Conservation (phyloP, 164 flowering plant genomes). For the Aristolochia californica region DNA sequence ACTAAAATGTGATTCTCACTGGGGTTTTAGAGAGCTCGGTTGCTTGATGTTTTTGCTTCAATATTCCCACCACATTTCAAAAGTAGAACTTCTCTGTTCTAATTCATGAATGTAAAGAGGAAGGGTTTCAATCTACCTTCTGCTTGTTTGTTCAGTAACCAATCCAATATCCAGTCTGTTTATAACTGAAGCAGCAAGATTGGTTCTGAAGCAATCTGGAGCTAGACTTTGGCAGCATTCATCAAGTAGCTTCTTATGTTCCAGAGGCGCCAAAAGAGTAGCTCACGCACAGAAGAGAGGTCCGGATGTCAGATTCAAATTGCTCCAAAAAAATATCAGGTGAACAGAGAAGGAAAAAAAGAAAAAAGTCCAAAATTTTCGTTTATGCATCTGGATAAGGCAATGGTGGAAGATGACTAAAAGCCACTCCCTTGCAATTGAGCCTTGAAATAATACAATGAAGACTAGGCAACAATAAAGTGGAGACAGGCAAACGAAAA, state of each 20-base stretch:
- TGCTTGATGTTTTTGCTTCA: too few species aligned
- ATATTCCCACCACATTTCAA: too few species aligned
- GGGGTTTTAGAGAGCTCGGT: too few species aligned
- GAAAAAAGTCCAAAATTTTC: neutral
- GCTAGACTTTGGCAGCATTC: neutral
- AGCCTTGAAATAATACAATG: slow-evolving; percentile 1
- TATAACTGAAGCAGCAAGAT: neutral
- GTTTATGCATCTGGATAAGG: slow-evolving; percentile 8
- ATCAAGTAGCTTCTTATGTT: neutral
- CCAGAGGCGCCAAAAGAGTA: neutral
- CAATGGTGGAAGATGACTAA: slow-evolving; percentile 4
- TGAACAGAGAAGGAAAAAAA: too few species aligned
- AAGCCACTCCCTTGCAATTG: slow-evolving; percentile 6
- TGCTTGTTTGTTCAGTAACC: neutral
- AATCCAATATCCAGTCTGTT: neutral
- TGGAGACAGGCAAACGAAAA: neutral
- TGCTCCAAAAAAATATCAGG: neutral
- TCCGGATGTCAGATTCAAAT: neutral
- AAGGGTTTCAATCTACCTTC: neutral
- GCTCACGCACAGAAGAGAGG: too few species aligned
- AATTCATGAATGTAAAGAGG: neutral
- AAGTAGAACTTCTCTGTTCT: too few species aligned
- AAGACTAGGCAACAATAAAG: slow-evolving; percentile 7
- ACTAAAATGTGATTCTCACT: too few species aligned
- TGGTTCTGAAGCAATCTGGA: neutral